Conservation (phyloP, 164 flowering plant species). For the Protea cynaroides region DNA sequence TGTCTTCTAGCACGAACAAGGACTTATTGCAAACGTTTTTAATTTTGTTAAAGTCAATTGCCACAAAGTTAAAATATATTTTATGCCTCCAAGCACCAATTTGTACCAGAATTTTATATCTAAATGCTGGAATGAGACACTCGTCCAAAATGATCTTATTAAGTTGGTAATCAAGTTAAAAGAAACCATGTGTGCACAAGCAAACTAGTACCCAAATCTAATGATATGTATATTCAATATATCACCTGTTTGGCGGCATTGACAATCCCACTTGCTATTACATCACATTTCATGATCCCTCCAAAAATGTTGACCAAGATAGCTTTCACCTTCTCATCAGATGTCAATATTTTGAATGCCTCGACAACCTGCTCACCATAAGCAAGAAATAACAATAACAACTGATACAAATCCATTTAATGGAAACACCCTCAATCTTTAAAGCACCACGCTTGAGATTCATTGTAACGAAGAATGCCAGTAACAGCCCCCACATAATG, state of each 20-base stretch:
- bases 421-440: too few relatives aligned
- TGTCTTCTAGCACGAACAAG: not conserved
- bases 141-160: not conserved
- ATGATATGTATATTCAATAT: not conserved
- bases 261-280: slow-evolving; percentile 96
- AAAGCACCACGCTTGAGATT: too few relatives aligned
- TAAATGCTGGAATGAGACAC: not conserved
- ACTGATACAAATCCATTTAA: not conserved
- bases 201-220: not conserved
- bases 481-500: too few relatives aligned
- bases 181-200: not conserved
- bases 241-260: slow-evolving; percentile 88
- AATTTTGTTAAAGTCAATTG: not conserved
- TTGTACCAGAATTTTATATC: not conserved
- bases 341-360: slow-evolving; percentile 94
- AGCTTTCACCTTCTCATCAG: slow-evolving; percentile 96
- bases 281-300: slow-evolving; percentile 98
- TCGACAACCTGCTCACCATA: slow-evolving; percentile 67
- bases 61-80: not conserved
- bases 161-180: not conserved
- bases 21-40: not conserved
- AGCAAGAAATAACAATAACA: not conserved
- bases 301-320: slow-evolving; percentile 98
- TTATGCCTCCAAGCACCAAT: not conserved
- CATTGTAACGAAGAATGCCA: too few relatives aligned